Conservation (phyloP, 179 eudicot species). For the Silene vulgaris region DNA sequence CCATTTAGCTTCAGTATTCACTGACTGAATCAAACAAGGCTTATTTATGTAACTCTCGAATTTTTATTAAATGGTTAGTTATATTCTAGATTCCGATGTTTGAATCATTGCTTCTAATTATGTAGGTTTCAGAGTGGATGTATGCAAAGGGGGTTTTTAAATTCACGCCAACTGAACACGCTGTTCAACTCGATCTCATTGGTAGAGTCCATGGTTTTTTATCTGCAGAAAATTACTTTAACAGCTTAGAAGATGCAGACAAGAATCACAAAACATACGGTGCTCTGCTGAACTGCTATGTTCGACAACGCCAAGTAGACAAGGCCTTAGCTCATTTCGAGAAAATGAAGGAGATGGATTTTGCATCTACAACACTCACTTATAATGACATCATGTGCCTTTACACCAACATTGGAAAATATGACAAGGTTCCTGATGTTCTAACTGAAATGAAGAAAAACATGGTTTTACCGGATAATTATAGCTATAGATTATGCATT, state of each 20-base stretch:
- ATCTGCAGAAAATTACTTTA: slow-evolving; percentile 70
- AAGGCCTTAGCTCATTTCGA: slow-evolving; percentile 56
- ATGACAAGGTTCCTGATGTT: slow-evolving; percentile 63
- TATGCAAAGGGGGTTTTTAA: slow-evolving; percentile 41
- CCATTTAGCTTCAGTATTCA: neutral
- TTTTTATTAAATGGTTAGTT: neutral
- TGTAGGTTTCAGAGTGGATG: slow-evolving; percentile 89
- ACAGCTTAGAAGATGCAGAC: slow-evolving; percentile 47
- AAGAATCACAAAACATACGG: slow-evolving; percentile 74
- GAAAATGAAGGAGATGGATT: slow-evolving; percentile 71
- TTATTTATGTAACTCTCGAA: neutral
- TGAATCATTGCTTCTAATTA: slow-evolving; percentile 2
- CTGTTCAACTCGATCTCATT: slow-evolving; percentile 73
- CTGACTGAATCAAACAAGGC: neutral
- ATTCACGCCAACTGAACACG: slow-evolving; percentile 66
- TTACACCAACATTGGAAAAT: slow-evolving; percentile 43
- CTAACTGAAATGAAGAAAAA: slow-evolving; percentile 61
- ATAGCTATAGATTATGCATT: slow-evolving; percentile 76
- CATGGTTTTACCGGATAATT: slow-evolving; percentile 67
- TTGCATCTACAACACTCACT: slow-evolving; percentile 49
- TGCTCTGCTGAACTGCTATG: slow-evolving; percentile 88
- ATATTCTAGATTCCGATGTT: neutral
- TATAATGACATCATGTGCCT: slow-evolving; percentile 84
- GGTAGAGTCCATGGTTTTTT: slow-evolving; percentile 71
- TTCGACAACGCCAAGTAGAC: slow-evolving; percentile 58